Conservation (phyloP, 2,329 filamentous ascomycete genomes). For the Fusarium poae region DNA sequence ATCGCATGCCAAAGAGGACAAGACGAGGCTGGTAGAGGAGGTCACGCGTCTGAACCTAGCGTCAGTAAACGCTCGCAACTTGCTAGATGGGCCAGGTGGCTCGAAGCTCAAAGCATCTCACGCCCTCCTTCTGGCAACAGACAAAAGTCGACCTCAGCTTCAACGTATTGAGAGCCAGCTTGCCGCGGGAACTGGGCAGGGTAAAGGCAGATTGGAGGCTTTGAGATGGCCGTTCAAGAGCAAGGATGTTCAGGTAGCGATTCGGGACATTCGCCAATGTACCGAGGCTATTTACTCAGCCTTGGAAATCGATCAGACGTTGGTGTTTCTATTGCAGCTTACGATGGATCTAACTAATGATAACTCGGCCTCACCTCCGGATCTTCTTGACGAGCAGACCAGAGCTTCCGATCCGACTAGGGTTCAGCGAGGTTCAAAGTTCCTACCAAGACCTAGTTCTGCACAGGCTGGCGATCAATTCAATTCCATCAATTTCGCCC, state of each 20-base stretch:
- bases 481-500: too few species aligned
- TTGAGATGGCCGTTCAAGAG: background rate
- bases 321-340: too few species aligned
- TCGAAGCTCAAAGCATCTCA: background rate
- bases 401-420: background rate
- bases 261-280: background rate
- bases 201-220: background rate
- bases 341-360: too few species aligned
- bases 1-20: background rate
- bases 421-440: background rate
- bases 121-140: background rate
- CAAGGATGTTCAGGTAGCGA: background rate
- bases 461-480: too few species aligned
- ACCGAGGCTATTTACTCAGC: background rate
- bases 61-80: background rate
- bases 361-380: background rate
- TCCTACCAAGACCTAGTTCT: background rate
- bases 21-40: background rate
- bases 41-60: background rate
- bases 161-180: background rate
- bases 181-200: background rate
- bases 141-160: background rate
- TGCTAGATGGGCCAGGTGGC: background rate
- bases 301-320: background rate
- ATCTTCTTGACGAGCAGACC: background rate